phyloP scores from a whole-genome alignment of 1,139 yeast genomes.

The Protomyces lactucae-debilis region DNA sequence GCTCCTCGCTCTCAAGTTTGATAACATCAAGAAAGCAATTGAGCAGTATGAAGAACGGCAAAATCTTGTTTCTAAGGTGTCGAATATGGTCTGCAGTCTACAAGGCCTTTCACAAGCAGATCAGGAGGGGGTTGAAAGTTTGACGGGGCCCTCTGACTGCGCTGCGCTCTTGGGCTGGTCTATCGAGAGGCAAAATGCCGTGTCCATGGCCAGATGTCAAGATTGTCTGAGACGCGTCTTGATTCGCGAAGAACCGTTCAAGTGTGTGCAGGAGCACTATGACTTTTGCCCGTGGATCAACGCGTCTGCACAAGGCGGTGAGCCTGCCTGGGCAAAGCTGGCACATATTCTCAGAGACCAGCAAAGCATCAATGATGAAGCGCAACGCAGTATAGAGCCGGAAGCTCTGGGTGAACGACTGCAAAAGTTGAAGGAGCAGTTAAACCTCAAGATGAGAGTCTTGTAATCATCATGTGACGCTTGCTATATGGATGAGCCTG shows the following conservation, averaged over 20 bases:
- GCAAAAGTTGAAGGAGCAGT: background rate
- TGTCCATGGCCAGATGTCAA: background rate
- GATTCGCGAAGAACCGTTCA: background rate
- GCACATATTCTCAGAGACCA: background rate
- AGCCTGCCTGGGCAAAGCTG: background rate
- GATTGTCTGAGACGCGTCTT: constrained; percentile 3
- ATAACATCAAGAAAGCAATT: background rate
- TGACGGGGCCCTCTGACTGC: background rate
- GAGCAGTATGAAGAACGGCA: background rate
- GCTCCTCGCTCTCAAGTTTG: background rate
- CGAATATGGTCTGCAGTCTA: background rate
- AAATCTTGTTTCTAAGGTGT: background rate
- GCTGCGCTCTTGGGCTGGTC: constrained; percentile 19
- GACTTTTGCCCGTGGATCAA: constrained; percentile 24
- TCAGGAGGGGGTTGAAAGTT: background rate
- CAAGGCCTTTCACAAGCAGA: background rate
- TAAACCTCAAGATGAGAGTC: background rate
- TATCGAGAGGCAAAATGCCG: background rate
- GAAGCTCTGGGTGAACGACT: background rate
- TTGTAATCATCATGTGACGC: background rate
- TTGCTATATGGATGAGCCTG: background rate
- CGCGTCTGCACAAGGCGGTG: constrained; percentile 1
- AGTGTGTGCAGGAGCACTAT: constrained; percentile 5
- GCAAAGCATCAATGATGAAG: background rate
- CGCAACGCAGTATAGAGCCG: background rate